Evolutionary conservation across 179 eudicot species (phyloP), one percentile per base, ranked within the genome.

Genomic region (Corrigiola litoralis): DNA sequence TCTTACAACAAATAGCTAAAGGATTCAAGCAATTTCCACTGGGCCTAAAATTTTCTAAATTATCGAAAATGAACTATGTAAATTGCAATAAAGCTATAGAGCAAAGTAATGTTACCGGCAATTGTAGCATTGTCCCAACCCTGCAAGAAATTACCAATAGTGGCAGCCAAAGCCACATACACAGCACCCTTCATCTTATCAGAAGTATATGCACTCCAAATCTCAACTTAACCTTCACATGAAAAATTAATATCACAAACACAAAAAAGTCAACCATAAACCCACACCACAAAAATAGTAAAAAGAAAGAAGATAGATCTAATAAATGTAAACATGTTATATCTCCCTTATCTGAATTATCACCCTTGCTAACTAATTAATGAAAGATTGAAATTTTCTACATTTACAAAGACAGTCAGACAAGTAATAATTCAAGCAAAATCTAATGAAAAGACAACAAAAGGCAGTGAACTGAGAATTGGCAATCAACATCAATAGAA

Each of bases 41-140:
- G 8, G 10, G 23, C 18, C 10, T 6, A 47, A 32, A 33, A 49
- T 23, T 37, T 34, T 31, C n/a, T n/a, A n/a, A n/a, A n/a, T n/a
- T n/a, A n/a, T n/a, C n/a, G n/a, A n/a, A n/a, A n/a, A n/a, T n/a
- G n/a, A n/a, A n/a, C n/a, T n/a, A n/a, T n/a, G n/a, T n/a, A 44
- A 41, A 58, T 36, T n/a, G 21, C 41, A 4, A 23, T 10, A 31
- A 14, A 48, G 1, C 7, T 45, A 13, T 11, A 61, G 31, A 54
- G 45, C 21, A 8, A 44, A 71, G 69, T 23, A 55, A 67, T 31
- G 42, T 34, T 77, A 89, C 96, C 95, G 67, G 96, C 95, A 80
- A 89, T 87, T 0, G 87, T 80, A 1, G 96, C 96, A 83, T 87
- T 87, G 75, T 89, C 95, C 95, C 96, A 89, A 33, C 95, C 96